Base-by-base conservation (phyloP, 257 asterid species). In the Salvia hispanica region DNA sequence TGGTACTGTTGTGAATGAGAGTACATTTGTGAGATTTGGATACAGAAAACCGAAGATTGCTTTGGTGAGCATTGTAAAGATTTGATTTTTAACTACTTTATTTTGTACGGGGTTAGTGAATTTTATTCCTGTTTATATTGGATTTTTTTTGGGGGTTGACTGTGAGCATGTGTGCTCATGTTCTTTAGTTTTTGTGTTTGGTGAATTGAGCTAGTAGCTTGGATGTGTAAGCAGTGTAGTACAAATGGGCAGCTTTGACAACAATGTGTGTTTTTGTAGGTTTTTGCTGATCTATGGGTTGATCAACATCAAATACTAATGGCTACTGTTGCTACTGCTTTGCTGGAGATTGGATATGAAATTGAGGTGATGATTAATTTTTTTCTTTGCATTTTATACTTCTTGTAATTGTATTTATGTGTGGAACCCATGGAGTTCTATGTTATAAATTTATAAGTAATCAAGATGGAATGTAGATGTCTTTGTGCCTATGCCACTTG, bases 281-380 rank as follows among this genome's bases (percentile, higher is more conserved):
- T 91, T 33, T 94, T 94, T 78, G 85, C 93, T 60, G 91, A 84
- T 86, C 78, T 91, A 67, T 72, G 76, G 77, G 87, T 89, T 72
- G 96, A 89, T 84, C 81, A 89, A 21, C 84, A 87, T 76, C 97
- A 94, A 77, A 82, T 94, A 76, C 81, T 85, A 69, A 94, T 94
- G 99, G 79, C 67, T 53, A 91, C 91, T 15, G 81, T 91, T 69
- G 86, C 95, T 57, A 71, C 78, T 63, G 87, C 93, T n/a, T 76
- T 94, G 85, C 77, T 70, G 81, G 88, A 78, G 57, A 76, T 88
- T 58, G 96, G 97, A 47, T 94, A 94, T 57, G 95, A 81, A 80
- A 81, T 94, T 65, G 95, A 94, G 99, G 99, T 94, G 78, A 76
- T 60, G 62, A 52, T 13, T 44, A 13, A 1, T 53, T 13, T 33